Base-by-base conservation (phyloP, 2,329 filamentous ascomycete species). In the Trichoderma simmonsii region DNA sequence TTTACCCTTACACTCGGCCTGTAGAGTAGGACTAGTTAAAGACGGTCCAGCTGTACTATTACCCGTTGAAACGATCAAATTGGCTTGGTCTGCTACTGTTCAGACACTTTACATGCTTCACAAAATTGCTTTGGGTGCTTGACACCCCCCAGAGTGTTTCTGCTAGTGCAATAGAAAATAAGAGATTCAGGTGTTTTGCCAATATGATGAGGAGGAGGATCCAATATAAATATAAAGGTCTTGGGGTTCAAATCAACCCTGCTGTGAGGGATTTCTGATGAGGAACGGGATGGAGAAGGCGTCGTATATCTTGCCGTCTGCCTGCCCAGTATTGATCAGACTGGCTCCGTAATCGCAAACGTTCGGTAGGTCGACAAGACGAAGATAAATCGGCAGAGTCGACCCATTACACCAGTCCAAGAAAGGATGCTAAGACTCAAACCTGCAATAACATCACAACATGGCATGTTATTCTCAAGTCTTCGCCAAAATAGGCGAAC, bases 151-250 rank as follows among this genome's bases (percentile, higher is more conserved):
- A n/a, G 39, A 43, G 18, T 48, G 9, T 48, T 48, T 8, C 43
- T 48, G 18, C 1, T 48, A 5, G 43, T 7, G n/a, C 18, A 48
- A 9, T n/a, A 48, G n/a, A 48, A n/a, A 1, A 0, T 0, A 51
- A 51, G 9, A 11, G n/a, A 21, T 51, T 21, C 43, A 0, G n/a
- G 9, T 6, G 3, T 3, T 0, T 1, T 51, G 0, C 4, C n/a
- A n/a, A 51, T 21, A 1, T 12, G 43, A 51, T 21, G 18, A 54
- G 1, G 48, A 24, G 18, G 21, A 24, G n/a, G 9, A 21, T n/a
- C n/a, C n/a, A 6, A 12, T 18, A 18, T 0, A 18, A 1, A 21
- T 5, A 1, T 51, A 24, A 51, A 21, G 48, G 2, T 51, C 48
- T 24, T 51, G 9, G n/a, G n/a, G 4, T 6, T 24, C 43, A 51